Percentiles rank a stretch among this genome's conserved stretches.
phyloP scores from a whole-genome alignment of 176 grass and related monocot species.

The Lolium multiflorum region DNA sequence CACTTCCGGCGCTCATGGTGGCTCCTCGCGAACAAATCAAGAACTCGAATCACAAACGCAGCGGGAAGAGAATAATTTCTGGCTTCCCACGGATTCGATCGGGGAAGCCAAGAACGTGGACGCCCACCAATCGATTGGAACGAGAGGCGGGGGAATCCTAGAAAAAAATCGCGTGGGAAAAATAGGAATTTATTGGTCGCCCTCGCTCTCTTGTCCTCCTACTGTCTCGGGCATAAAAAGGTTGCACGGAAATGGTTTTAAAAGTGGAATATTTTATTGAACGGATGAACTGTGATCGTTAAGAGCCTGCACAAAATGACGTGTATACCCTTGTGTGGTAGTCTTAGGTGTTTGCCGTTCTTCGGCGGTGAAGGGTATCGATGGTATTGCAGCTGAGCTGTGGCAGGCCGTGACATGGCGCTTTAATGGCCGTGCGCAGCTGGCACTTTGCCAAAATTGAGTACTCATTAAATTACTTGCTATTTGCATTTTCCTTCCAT shows the following conservation, averaged over 20 bases:
- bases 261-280: slow-evolving; percentile 25
- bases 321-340: not conserved
- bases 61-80: not conserved
- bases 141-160: slow-evolving; percentile 25
- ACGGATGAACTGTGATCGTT: slow-evolving; percentile 41
- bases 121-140: slow-evolving; percentile 36
- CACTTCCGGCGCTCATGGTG: slow-evolving; percentile 62
- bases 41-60: slow-evolving; percentile 31
- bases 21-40: slow-evolving; percentile 31
- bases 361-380: not conserved
- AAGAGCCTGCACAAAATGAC: not conserved
- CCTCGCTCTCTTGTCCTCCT: not conserved
- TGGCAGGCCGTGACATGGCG: slow-evolving; percentile 39
- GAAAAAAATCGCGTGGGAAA: not conserved
- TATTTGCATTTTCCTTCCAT: not conserved
- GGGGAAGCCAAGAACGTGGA: slow-evolving; percentile 25
- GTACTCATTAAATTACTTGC: not conserved
- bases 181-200: slow-evolving; percentile 36
- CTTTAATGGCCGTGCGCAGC: slow-evolving; percentile 23
- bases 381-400: slow-evolving; percentile 52
- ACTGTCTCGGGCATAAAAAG: slow-evolving; percentile 29
- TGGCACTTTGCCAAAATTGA: slow-evolving; percentile 30
- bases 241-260: slow-evolving; percentile 40
- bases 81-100: slow-evolving; percentile 38
- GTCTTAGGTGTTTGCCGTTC: not conserved